phyloP scores from a whole-genome alignment of 2,329 filamentous ascomycete species.

The Neopestalotiopsis sp. region DNA sequence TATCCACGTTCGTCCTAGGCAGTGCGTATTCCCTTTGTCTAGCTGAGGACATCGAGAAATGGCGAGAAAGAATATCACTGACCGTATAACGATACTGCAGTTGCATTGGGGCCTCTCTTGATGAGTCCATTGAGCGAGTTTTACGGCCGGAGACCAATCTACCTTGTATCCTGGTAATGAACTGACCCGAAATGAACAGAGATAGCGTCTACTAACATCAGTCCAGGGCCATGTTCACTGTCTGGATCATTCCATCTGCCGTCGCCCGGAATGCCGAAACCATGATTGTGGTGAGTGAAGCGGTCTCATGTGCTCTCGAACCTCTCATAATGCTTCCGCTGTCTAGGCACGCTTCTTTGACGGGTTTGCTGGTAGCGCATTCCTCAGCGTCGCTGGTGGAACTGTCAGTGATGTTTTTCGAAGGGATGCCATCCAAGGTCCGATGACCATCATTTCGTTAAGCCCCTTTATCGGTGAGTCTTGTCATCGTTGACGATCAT shows the following conservation, averaged over 20 bases:
- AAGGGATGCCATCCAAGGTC: slow-evolving; percentile 70
- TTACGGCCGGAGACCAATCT: slow-evolving; percentile 82
- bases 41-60: too few species aligned
- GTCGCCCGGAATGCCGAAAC: slow-evolving; percentile 83
- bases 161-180: slow-evolving; percentile 69
- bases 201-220: not conserved
- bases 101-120: slow-evolving; percentile 66
- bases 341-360: slow-evolving; percentile 72
- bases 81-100: slow-evolving; percentile 19
- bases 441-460: slow-evolving; percentile 82
- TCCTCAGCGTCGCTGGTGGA: slow-evolving; percentile 78
- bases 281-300: slow-evolving; percentile 63
- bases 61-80: not conserved
- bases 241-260: slow-evolving; percentile 83
- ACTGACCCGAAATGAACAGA: not conserved
- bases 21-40: slow-evolving; percentile 51
- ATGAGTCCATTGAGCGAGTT: slow-evolving; percentile 73
- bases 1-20: slow-evolving; percentile 84
- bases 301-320: not conserved
- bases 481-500: not conserved
- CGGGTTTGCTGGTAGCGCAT: slow-evolving; percentile 72
- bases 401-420: slow-evolving; percentile 83
- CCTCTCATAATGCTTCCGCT: slow-evolving; percentile 5
- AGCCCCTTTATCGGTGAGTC: slow-evolving; percentile 60
- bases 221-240: slow-evolving; percentile 65